Base-by-base conservation (phyloP, 2,329 filamentous ascomycete species). In the Exserohilum turcica region DNA sequence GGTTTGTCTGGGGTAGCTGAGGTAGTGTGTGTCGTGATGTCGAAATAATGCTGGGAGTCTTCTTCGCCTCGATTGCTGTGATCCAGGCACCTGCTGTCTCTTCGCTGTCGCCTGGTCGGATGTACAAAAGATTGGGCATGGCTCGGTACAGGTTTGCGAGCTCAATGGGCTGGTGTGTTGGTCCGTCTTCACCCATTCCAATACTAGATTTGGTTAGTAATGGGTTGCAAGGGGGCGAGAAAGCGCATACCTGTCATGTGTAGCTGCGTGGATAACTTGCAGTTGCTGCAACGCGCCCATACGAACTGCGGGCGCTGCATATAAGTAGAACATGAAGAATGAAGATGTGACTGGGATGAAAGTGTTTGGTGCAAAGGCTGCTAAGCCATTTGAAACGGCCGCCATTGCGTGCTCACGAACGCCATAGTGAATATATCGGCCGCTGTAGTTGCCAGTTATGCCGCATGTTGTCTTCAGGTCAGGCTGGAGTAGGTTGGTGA, bases 271-370 rank as follows among this genome's bases (percentile, higher is more conserved):
- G 45, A 87, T 85, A 24, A 77, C 74, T 46, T 83, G 81, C 1
- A 86, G 77, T 19, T 77, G 67, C 45, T 83, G 79, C 1, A 85
- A 74, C 3, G 83, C 84, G 6, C 82, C 83, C 83, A 86, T 86
- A 12, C 84, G 81, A 2, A 86, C 78, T 6, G 78, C 84, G 0
- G 83, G 80, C 0, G 84, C 84, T 8, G 83, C 83, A 52, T 83
- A 81, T 5, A 82, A 71, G 60, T 86, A 86, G 69, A 86, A 86
- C 81, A 86, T 86, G 75, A 86, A 85, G 72, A 86, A 86, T 4
- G 78, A 79, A 0, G 40, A 43, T 8, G 84, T 86, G 31, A 86
- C 72, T 0, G 84, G 84, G 6, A 86, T 71, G 57, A 86, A 79
- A 0, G 82, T 84, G 16, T 57, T 33, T 1, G 54, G 60, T 2